Evolutionary conservation across 2,329 filamentous ascomycete genomes (phyloP), one percentile per base, ranked within the genome.

Genomic region (Claviceps spartinae): DNA sequence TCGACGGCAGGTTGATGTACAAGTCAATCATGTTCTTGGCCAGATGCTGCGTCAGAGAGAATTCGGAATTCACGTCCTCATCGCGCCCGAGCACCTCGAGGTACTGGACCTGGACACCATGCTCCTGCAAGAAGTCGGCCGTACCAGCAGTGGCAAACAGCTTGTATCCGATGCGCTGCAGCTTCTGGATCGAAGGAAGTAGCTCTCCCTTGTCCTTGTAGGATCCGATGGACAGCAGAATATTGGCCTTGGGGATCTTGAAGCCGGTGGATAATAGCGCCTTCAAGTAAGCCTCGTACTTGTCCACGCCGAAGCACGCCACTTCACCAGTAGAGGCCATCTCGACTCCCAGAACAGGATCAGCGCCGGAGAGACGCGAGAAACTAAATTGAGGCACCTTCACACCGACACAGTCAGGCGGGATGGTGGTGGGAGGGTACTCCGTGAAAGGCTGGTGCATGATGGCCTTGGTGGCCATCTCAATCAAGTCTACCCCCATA

Each of bases 331-430:
- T 98, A 4, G 93, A 97, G 18, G 93, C 93, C 93, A 98, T 98
- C 72, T 98, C 93, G 6, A 98, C 93, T 71, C 93, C 93, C 55
- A 96, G 79, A 45, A 98, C 90, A 16, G 93, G 93, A 66, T 98
- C 93, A 5, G 93, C 93, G 46, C 93, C 93, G 38, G 91, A 95
- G 16, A 98, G 80, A 65, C 93, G 86, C 26, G 93, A 96, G 82
- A 98, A 98, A 59, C 89, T 96, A 78, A 98, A 98, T 68, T 98
- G 93, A 2, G 93, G 93, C 37, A 97, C 93, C 75, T 98, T 98
- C 66, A 96, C 88, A 72, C 88, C 93, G 49, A 98, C 91, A 58
- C 88, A 91, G 65, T 93, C 81, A 13, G 85, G 76, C 4, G 85
- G 79, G 48, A 96, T 79, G 53, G 79, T 82, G 54, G 84, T 79